Percentiles rank a stretch among this genome's conserved stretches.
These are phyloP conservation scores for Rhizopogon vinicolor DNA, from an alignment of 768 basidiomycete genomes.

Conservation along the genomic window DNA sequence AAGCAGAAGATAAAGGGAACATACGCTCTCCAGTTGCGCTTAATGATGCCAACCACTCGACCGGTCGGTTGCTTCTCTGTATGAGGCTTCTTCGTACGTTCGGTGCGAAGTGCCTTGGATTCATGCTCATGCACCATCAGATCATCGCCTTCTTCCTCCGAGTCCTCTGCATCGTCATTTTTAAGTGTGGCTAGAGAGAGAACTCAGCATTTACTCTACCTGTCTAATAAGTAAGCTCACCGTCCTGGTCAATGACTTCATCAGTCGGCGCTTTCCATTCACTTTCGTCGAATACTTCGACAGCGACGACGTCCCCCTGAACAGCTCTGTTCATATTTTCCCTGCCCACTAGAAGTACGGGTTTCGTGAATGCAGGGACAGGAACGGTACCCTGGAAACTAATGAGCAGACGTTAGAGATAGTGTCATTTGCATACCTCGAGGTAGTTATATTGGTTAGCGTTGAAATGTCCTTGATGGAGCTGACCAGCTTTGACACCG, in stretches of 20 bases:
- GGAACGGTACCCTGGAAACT: constrained; percentile 68
- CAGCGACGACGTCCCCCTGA: constrained; percentile 87
- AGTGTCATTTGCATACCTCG: constrained; percentile 47
- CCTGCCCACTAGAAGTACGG: constrained; percentile 80
- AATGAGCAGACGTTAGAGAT: neutral
- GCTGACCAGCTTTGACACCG: constrained; percentile 78
- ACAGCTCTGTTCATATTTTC: constrained; percentile 96
- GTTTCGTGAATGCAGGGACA: constrained; percentile 67
- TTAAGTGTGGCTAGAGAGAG: constrained; percentile 62
- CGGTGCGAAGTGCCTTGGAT: constrained; percentile 32
- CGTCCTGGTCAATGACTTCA: constrained; percentile 91
- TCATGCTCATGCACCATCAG: constrained; percentile 30
- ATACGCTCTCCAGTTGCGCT: constrained; percentile 93
- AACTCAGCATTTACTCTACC: constrained; percentile 1
- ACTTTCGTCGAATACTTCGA: constrained; percentile 79
- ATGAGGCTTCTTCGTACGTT: constrained; percentile 21
- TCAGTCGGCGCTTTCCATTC: constrained; percentile 93
- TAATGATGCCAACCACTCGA: constrained; percentile 84
- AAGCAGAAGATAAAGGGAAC: constrained; percentile 26
- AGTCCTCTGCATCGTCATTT: constrained; percentile 83
- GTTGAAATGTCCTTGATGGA: constrained; percentile 93
- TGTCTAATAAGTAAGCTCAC: constrained; percentile 35
- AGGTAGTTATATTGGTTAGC: constrained; percentile 95
- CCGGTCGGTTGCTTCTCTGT: constrained; percentile 86
- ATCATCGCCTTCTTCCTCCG: constrained; percentile 52